Conservation (phyloP, 1,139 yeast genomes). For the Yamadazyma atmosphaerica region DNA sequence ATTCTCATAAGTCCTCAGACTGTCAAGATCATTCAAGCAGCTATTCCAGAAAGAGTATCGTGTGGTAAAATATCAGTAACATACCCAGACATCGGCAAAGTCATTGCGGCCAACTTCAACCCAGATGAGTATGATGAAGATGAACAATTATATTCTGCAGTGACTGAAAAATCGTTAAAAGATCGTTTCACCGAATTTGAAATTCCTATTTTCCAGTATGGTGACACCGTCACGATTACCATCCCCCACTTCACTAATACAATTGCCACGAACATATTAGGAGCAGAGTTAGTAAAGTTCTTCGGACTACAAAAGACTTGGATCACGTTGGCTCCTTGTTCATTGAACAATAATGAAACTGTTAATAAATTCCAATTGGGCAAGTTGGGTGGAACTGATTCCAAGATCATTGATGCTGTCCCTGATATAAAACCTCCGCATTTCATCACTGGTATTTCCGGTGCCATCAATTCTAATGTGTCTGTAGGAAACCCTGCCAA, state of each 20-base stretch:
- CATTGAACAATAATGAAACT: conserved; percentile 31
- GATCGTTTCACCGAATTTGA: conserved; percentile 23
- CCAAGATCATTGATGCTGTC: conserved; percentile 15
- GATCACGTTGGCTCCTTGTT: conserved; percentile 38
- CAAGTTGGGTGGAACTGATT: conserved; percentile 15
- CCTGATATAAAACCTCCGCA: conserved; percentile 55
- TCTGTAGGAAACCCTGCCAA: conserved; percentile 12
- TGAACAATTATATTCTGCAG: conserved; percentile 51
- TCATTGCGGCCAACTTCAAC: conserved; percentile 7
- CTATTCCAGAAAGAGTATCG: conserved; percentile 15
- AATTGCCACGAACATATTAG: conserved; percentile 32
- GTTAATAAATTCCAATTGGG: conserved; percentile 27
- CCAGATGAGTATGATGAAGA: conserved; percentile 51
- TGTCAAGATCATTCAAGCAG: conserved; percentile 24
- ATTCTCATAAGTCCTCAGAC: conserved; percentile 31
- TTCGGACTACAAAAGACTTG: conserved; percentile 22
- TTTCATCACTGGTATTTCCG: conserved; percentile 53
- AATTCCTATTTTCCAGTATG: conserved; percentile 25
- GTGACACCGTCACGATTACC: conserved; percentile 17
- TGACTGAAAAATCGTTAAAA: conserved; percentile 21
- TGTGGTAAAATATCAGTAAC: conserved; percentile 25
- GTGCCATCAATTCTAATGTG: conserved; percentile 38
- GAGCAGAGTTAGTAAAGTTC: conserved; percentile 19
- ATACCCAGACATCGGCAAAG: conserved; percentile 20
- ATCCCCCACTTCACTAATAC: conserved; percentile 36